phyloP scores from a whole-genome alignment of 495 filamentous ascomycete genomes.

The Chaetomium tenue region DNA sequence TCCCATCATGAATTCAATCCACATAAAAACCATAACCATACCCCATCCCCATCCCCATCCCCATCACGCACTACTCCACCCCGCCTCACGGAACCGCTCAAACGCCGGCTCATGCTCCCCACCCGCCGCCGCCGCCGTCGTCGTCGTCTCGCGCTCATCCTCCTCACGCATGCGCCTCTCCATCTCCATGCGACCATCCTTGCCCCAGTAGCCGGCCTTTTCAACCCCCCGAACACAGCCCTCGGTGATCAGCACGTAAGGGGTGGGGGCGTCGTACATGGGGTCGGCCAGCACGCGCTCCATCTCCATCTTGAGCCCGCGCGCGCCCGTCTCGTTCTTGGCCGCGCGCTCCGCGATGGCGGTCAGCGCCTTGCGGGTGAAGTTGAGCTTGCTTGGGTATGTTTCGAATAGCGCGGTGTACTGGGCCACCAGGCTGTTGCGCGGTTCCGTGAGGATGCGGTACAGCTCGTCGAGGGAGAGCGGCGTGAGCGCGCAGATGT shows the following conservation, averaged over 20 bases:
- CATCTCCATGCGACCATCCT: constrained; percentile 52
- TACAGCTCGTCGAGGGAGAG: constrained; percentile 76
- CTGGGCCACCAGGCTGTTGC: constrained; percentile 80
- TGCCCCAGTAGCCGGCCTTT: constrained; percentile 52
- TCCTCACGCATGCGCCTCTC: constrained; percentile 56
- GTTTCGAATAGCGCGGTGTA: constrained; percentile 83
- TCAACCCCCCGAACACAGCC: constrained; percentile 64
- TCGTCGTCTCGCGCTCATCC: too few relatives aligned
- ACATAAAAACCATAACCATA: background rate
- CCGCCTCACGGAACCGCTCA: constrained; percentile 45
- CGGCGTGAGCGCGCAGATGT: constrained; percentile 78
- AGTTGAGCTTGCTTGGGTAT: constrained; percentile 75
- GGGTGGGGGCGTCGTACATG: constrained; percentile 82
- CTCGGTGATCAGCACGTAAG: constrained; percentile 70
- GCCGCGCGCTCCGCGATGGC: constrained; percentile 73
- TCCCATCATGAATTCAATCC: background rate
- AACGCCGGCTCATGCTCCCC: constrained; percentile 28
- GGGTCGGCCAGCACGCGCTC: constrained; percentile 81
- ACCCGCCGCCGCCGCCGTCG: constrained; percentile 15
- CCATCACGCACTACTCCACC: constrained; percentile 45
- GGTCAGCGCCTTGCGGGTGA: constrained; percentile 74
- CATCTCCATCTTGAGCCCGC: constrained; percentile 84
- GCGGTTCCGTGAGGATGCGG: constrained; percentile 86
- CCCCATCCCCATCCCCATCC: background rate
- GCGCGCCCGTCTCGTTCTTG: constrained; percentile 79